Percentiles rank a stretch among this genome's conserved stretches.
Conservation (phyloP, 2,329 filamentous ascomycete species). For the Pseudocercospora fijiensis region DNA sequence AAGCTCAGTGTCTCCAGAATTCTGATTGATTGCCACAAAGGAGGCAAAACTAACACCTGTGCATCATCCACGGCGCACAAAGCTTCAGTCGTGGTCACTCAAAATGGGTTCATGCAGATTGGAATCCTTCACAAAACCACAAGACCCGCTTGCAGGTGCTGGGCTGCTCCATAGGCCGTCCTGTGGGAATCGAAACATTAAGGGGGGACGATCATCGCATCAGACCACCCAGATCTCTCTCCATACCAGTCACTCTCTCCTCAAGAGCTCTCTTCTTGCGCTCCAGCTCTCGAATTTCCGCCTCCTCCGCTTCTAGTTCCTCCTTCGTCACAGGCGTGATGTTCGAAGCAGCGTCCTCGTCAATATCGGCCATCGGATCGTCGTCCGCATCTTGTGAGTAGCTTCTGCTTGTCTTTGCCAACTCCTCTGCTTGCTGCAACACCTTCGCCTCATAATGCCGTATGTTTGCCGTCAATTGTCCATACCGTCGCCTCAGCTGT, state of each 20-base stretch:
- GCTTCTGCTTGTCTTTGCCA: conserved; percentile 65
- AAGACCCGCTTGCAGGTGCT: no score
- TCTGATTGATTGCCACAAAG: no score
- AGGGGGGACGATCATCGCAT: no score
- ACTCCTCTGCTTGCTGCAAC: conserved; percentile 68
- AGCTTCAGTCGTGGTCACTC: no score
- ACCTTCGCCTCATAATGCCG: conserved; percentile 79
- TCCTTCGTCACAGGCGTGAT: conserved; percentile 62
- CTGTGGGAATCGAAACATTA: no score
- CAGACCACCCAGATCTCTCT: conserved; percentile 64
- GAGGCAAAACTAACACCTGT: no score
- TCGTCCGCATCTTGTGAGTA: conserved; percentile 25
- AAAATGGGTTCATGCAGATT: no score
- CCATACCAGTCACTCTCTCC: conserved; percentile 65
- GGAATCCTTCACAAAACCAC: no score
- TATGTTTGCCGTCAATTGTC: conserved; percentile 69
- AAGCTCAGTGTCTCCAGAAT: no score
- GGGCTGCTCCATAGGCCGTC: no score
- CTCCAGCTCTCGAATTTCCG: conserved; percentile 65
- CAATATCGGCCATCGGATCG: conserved; percentile 45
- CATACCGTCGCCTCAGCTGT: conserved; percentile 67
- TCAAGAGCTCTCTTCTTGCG: conserved; percentile 62
- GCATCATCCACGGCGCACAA: no score
- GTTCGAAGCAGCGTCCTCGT: conserved; percentile 46
- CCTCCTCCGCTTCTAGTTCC: conserved; percentile 67